Evolutionary conservation across 768 basidiomycete genomes (phyloP), one percentile per base, ranked within the genome.

Genomic region (Candolleomyces aberdarensis): DNA sequence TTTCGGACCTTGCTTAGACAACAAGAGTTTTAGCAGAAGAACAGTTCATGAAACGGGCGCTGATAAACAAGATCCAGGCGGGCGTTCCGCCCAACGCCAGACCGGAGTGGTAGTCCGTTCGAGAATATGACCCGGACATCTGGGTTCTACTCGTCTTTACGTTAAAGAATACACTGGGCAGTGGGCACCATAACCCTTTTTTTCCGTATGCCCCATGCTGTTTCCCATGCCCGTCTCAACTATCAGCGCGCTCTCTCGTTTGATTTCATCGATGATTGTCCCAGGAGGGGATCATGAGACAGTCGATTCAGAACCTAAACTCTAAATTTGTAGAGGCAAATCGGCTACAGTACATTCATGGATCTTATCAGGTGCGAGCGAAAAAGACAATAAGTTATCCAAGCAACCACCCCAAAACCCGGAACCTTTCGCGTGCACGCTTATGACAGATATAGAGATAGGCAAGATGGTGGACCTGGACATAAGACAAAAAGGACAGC

Each of bases 31-130:
- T 98, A 56, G 94, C 94, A 31, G 88, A 96, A 75, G 96, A 98
- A 72, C 96, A 98, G 73, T 98, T 97, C 72, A 91, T 93, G 88
- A 96, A 96, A 78, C 86, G 95, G 64, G 96, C 94, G 48, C 80
- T 97, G 65, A 88, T 94, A 50, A 93, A 97, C 74, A 94, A 94
- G 82, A 97, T 98, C 68, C 83, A 84, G 66, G 69, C 71, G 55
- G 83, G 83, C 29, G 72, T 89, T 36, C 81, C 86, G 80, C 74
- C 69, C 17, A 59, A 71, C 65, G 65, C 72, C 56, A 67, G 73
- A 63, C 75, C 75, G 69, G 75, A 76, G 72, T 79, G 74, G 75
- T 65, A 76, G 69, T 77, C 65, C 15, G 17, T 17, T 17, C 19
- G 17, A 17, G 19, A 13, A 3, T 46, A 19, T 14, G 19, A 20